phyloP scores from a whole-genome alignment of 2,329 filamentous ascomycete genomes.

The Didymosphaeria variabile region DNA sequence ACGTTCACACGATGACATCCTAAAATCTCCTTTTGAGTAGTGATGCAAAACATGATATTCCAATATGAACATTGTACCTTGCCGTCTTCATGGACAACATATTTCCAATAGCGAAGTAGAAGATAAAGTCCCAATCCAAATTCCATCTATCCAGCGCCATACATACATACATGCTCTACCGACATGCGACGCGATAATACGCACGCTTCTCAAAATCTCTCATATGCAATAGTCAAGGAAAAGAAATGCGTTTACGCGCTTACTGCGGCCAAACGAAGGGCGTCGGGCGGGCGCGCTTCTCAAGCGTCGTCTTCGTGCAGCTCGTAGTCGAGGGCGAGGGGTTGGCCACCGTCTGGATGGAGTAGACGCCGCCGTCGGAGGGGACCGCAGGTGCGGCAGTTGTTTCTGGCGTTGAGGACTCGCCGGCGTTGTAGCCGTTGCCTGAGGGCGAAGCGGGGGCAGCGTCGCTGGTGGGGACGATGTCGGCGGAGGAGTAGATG shows the following conservation, averaged over 20 bases:
- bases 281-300: constrained; percentile 9
- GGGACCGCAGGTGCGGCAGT: neutral
- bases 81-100: neutral
- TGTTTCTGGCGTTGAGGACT: neutral
- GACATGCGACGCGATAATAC: neutral
- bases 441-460: neutral
- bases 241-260: neutral
- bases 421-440: constrained; percentile 5
- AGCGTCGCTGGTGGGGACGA: neutral
- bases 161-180: neutral
- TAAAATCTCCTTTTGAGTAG: neutral
- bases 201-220: neutral
- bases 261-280: constrained; percentile 14
- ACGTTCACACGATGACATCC: too few relatives aligned
- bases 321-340: neutral
- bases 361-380: constrained; percentile 1
- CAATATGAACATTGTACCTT: neutral
- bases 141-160: constrained; percentile 7
- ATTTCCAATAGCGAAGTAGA: neutral
- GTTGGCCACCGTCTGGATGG: constrained; percentile 7
- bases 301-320: constrained; percentile 11
- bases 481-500: neutral
- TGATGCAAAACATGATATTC: neutral
- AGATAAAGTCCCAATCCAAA: neutral
- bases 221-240: neutral